Evolutionary conservation across 805 yeast species (phyloP).

Genomic region (Kuraishia hungarica): DNA sequence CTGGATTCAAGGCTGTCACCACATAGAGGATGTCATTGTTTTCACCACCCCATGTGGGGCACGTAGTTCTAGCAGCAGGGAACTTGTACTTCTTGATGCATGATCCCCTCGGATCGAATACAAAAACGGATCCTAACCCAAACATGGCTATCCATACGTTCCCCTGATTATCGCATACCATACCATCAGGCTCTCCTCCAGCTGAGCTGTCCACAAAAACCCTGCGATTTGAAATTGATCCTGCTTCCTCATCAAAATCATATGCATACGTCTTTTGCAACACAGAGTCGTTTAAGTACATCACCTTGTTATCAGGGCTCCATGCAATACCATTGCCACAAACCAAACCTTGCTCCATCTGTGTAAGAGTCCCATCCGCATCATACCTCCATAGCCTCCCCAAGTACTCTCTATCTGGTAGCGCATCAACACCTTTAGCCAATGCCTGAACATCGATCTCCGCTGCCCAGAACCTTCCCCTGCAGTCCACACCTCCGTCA

Average conservation of each 20-base stretch:
- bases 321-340: constrained; percentile 18
- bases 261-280: constrained; percentile 7
- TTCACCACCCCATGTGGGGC: constrained; percentile 27
- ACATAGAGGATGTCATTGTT: constrained; percentile 17
- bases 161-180: constrained; percentile 11
- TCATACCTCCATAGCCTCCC: constrained; percentile 27
- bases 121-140: constrained; percentile 14
- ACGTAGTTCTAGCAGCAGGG: constrained; percentile 16
- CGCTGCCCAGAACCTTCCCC: constrained; percentile 42
- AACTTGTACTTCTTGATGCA: constrained; percentile 13
- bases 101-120: constrained; percentile 18
- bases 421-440: constrained; percentile 16
- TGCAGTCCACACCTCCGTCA: constrained; percentile 21
- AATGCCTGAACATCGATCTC: constrained; percentile 21
- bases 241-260: constrained; percentile 10
- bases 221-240: constrained; percentile 7
- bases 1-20: constrained; percentile 14
- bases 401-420: constrained; percentile 4
- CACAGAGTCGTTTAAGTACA: constrained; percentile 12
- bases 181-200: constrained; percentile 12
- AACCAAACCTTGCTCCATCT: constrained; percentile 20
- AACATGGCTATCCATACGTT: constrained; percentile 13
- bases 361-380: constrained; percentile 19
- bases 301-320: constrained; percentile 10
- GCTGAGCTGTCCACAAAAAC: constrained; percentile 8